Evolutionary conservation across 2,329 filamentous ascomycete species (phyloP).

Genomic region (Fusarium denticulatum): DNA sequence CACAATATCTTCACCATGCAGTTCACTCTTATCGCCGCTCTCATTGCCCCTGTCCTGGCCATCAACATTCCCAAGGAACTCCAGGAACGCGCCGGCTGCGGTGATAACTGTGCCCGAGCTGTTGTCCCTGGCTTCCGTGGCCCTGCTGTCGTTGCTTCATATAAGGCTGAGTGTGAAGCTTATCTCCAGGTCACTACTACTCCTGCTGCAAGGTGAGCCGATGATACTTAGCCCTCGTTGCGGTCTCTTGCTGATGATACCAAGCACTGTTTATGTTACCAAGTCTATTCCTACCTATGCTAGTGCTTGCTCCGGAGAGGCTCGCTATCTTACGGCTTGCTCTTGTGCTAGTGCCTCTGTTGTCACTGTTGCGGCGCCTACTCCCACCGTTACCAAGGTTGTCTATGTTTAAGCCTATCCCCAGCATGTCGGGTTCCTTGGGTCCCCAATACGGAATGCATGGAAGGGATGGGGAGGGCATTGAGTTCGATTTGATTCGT

Average conservation of each 20-base stretch:
- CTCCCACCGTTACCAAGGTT: conserved; percentile 32
- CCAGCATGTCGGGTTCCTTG: not conserved
- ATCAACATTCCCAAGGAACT: conserved; percentile 28
- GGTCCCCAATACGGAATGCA: not conserved
- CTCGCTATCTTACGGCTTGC: conserved; percentile 36
- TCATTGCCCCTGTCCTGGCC: conserved; percentile 21
- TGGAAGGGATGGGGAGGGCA: too few species aligned
- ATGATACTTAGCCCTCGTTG: accelerated
- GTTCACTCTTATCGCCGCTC: conserved; percentile 32
- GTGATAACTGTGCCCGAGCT: conserved; percentile 34
- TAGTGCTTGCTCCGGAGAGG: conserved; percentile 33
- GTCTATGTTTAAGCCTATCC: not conserved
- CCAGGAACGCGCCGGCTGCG: conserved; percentile 22
- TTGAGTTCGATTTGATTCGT: not conserved
- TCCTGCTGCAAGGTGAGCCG: conserved; percentile 22
- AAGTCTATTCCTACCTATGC: conserved; percentile 37
- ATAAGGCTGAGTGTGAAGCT: conserved; percentile 31
- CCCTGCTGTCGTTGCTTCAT: conserved; percentile 10
- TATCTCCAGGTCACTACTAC: conserved; percentile 32
- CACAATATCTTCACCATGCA: conserved; percentile 16
- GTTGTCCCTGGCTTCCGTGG: conserved; percentile 31
- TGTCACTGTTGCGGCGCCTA: conserved; percentile 26
- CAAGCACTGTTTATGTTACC: conserved; percentile 31
- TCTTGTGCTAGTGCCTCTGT: conserved; percentile 26
- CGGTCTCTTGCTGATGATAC: not conserved